phyloP scores from a whole-genome alignment of 352 stramenopile genomes.

The Phytophthora quininea region DNA sequence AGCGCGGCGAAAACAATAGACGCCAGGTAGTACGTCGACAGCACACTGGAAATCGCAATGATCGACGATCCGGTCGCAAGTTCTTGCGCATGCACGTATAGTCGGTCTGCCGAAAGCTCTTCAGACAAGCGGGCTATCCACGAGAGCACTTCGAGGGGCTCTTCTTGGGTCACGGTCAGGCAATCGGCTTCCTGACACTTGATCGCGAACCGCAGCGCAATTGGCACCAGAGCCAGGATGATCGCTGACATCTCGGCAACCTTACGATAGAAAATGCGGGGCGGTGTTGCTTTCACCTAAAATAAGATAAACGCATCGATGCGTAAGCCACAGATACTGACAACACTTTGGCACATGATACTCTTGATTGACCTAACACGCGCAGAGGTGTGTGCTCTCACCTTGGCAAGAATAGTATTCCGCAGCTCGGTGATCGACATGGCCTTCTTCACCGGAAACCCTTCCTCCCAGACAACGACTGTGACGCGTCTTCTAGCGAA shows the following conservation, averaged over 20 bases:
- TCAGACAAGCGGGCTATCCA: constrained; percentile 44
- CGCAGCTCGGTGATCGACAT: constrained; percentile 85
- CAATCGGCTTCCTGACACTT: constrained; percentile 71
- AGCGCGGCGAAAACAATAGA: constrained; percentile 78
- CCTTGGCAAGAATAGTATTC: constrained; percentile 80
- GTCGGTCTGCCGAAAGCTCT: constrained; percentile 30
- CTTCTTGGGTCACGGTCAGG: constrained; percentile 42
- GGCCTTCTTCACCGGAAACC: constrained; percentile 65
- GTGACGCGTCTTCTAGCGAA: constrained; percentile 72
- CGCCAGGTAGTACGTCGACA: constrained; percentile 79
- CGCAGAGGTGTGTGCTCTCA: constrained; percentile 25
- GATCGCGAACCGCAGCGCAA: constrained; percentile 55
- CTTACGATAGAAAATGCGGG: constrained; percentile 72
- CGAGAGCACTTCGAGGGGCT: constrained; percentile 50
- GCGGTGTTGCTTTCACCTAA: constrained; percentile 75
- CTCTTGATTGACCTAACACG: constrained; percentile 6
- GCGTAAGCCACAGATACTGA: constrained; percentile 10
- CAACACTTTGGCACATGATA: background rate
- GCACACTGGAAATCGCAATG: constrained; percentile 72
- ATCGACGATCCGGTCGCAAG: constrained; percentile 45
- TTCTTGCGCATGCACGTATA: constrained; percentile 28
- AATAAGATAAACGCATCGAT: background rate
- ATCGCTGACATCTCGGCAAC: constrained; percentile 63
- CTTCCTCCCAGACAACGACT: constrained; percentile 82
- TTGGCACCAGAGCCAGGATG: constrained; percentile 64